phyloP scores from a whole-genome alignment of 208 protist genomes.

The Wallacemonas rigidus region DNA sequence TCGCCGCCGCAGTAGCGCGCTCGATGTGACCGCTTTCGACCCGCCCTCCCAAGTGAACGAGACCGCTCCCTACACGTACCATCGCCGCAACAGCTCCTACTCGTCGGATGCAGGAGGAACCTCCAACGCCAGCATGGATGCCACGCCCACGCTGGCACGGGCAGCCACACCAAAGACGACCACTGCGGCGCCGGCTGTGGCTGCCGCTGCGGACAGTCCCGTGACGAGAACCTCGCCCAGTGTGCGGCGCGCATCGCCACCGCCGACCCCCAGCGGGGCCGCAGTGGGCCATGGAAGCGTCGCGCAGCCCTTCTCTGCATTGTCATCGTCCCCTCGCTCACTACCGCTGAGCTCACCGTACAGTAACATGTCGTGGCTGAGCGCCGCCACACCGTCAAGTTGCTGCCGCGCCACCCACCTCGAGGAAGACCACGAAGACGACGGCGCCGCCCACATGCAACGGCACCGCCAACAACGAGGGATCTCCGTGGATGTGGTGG shows the following conservation, averaged over 20 bases:
- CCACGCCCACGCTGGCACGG: no score
- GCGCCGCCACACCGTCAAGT: constrained; percentile 8
- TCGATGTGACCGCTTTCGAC: constrained; percentile 13
- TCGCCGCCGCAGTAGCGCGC: not conserved
- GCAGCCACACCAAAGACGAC: no score
- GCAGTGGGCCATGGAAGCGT: no score
- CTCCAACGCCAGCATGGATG: no score
- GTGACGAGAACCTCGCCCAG: no score
- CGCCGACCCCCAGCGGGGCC: no score
- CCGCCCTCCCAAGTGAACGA: constrained; percentile 13
- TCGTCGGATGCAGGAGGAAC: constrained; percentile 15
- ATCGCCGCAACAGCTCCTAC: constrained; percentile 26
- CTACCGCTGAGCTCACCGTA: not conserved
- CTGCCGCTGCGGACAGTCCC: no score
- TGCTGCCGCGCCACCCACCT: not conserved
- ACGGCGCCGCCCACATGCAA: not conserved
- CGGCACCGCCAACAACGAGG: no score
- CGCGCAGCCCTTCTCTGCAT: not conserved
- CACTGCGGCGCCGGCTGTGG: no score
- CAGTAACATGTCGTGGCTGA: constrained; percentile 9
- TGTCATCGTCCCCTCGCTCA: not conserved
- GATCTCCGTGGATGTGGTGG: no score
- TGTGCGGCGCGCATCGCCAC: no score
- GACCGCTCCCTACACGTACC: constrained; percentile 19
- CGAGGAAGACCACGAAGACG: not conserved